Conservation (phyloP, 148 eudicot genomes). For the Dysphania ambrosioides region DNA sequence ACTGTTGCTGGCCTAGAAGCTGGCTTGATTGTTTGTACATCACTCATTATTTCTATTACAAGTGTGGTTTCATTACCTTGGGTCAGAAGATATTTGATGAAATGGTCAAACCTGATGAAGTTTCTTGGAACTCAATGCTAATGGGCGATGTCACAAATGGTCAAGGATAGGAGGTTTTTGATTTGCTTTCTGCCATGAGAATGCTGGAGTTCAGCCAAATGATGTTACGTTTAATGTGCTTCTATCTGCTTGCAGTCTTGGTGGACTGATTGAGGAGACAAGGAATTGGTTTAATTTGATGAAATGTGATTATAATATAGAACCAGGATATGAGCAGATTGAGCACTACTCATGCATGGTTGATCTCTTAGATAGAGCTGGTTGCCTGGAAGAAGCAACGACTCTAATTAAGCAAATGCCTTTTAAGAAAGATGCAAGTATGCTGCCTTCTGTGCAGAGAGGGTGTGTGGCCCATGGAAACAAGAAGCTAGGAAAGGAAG, state of each 20-base stretch:
- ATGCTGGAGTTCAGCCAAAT: conserved; percentile 43
- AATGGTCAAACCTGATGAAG: conserved; percentile 50
- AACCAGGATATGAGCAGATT: conserved; percentile 68
- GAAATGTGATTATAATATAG: conserved; percentile 52
- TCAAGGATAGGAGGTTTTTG: conserved; percentile 56
- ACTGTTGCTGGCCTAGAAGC: conserved; percentile 51
- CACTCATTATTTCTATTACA: conserved; percentile 78
- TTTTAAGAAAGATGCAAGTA: conserved; percentile 52
- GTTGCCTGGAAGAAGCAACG: conserved; percentile 60
- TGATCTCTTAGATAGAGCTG: conserved; percentile 76
- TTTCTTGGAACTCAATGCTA: conserved; percentile 83
- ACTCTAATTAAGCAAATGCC: conserved; percentile 54
- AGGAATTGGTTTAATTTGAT: conserved; percentile 65
- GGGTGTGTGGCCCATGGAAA: conserved; percentile 81
- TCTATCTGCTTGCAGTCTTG: conserved; percentile 81
- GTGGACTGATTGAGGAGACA: conserved; percentile 84
- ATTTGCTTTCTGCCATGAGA: conserved; percentile 58
- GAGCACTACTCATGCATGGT: conserved; percentile 91
- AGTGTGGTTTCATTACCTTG: conserved; percentile 64
- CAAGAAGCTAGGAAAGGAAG: conserved; percentile 50
- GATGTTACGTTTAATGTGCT: conserved; percentile 66
- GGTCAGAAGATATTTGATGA: conserved; percentile 59
- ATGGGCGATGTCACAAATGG: conserved; percentile 92
- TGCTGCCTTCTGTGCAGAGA: conserved; percentile 72
- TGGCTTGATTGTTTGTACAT: conserved; percentile 58